phyloP scores from a whole-genome alignment of 1,284 basidiomycete genomes.

The Ceratorhiza oryzae-sativae region DNA sequence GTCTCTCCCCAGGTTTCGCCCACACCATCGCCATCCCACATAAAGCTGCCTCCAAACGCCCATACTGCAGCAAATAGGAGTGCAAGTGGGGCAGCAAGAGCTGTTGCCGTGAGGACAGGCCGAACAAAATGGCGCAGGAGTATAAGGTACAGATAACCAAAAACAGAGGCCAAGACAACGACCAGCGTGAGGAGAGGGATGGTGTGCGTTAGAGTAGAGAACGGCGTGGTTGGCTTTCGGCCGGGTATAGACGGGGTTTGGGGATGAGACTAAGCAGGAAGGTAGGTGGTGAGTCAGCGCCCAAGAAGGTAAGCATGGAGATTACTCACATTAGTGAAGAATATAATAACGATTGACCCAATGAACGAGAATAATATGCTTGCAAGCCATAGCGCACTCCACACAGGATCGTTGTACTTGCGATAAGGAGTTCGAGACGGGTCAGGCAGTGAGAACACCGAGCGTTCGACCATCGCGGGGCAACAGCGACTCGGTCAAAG shows the following conservation, averaged over 20 bases:
- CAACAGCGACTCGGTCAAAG: constrained; percentile 73
- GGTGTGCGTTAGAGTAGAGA: constrained; percentile 79
- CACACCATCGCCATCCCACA: constrained; percentile 73
- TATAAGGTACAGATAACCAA: constrained; percentile 79
- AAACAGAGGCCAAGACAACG: constrained; percentile 71
- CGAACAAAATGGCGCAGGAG: constrained; percentile 79
- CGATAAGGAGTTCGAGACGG: constrained; percentile 66
- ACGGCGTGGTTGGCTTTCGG: constrained; percentile 57
- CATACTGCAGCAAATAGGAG: constrained; percentile 83
- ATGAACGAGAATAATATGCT: constrained; percentile 65
- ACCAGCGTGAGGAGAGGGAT: constrained; percentile 84
- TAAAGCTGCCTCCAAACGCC: constrained; percentile 90
- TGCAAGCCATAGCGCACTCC: constrained; percentile 71
- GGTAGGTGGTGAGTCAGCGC: constrained; percentile 34
- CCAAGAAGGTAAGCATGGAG: constrained; percentile 22
- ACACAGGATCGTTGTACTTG: constrained; percentile 73
- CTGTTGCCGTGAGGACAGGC: constrained; percentile 81
- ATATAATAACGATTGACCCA: constrained; percentile 68
- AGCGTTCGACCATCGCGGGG: constrained; percentile 70
- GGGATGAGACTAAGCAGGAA: constrained; percentile 40
- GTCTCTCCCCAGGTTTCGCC: constrained; percentile 79
- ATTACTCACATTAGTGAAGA: constrained; percentile 53
- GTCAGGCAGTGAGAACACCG: constrained; percentile 74
- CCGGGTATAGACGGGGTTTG: constrained; percentile 32
- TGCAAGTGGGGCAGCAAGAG: constrained; percentile 79